Percentiles rank a stretch among this genome's conserved stretches.
These are phyloP conservation scores for Vitis amurensis DNA, from an alignment of 164 flowering plant species.

Conservation along the genomic window DNA sequence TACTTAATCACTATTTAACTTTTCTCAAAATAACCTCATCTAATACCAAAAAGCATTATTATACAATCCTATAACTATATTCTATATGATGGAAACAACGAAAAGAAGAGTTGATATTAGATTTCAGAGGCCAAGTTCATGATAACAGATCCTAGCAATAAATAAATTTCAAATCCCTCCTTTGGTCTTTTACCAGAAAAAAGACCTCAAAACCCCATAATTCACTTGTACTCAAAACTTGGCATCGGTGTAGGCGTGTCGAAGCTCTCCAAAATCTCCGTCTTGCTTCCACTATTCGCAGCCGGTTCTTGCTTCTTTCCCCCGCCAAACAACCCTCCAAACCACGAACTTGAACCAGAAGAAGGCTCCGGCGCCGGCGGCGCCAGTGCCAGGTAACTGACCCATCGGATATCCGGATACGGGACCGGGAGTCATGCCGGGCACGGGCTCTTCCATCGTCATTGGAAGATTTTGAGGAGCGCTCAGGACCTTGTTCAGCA, in stretches of 20 bases:
- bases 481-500: slow-evolving; percentile 52
- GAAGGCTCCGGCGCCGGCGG: slow-evolving; percentile 11
- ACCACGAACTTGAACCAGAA: slow-evolving; percentile 45
- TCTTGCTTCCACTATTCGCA: slow-evolving; percentile 26
- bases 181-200: not conserved
- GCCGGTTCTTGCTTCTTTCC: slow-evolving; percentile 41
- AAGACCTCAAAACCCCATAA: not conserved
- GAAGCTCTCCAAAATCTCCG: slow-evolving; percentile 70
- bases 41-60: not conserved
- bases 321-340: slow-evolving; percentile 68
- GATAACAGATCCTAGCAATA: not conserved
- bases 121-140: not conserved
- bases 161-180: not conserved
- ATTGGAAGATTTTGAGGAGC: slow-evolving; percentile 47
- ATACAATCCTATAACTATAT: not conserved
- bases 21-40: not conserved
- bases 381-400: slow-evolving; percentile 26
- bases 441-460: slow-evolving; percentile 53
- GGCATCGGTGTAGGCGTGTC: slow-evolving; percentile 65
- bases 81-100: not conserved
- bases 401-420: slow-evolving; percentile 17
- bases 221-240: slow-evolving; percentile 56
- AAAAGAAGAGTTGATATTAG: not conserved
- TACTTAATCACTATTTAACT: not conserved
- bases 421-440: not conserved